Base-by-base conservation (phyloP, 2,329 filamentous ascomycete species). In the Didymella sp. region DNA sequence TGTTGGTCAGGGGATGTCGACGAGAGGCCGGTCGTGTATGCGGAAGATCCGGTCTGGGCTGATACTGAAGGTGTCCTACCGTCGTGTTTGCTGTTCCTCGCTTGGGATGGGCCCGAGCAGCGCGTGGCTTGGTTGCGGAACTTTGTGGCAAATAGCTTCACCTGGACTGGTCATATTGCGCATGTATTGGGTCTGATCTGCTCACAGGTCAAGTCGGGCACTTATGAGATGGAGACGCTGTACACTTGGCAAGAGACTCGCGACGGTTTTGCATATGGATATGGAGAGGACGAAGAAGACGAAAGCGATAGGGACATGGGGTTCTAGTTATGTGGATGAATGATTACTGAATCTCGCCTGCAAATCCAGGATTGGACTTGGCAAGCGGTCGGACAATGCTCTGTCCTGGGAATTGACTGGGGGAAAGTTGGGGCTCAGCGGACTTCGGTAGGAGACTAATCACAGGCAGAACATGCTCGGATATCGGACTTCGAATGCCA, bases 41-140 rank as follows among this genome's bases (percentile, higher is more conserved):
- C 47, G 6, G 47, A 48, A 7, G 35, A 41, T 28, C 54, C 54
- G 5, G 24, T 57, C 12, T 57, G 46, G 56, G 48, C 17, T 1
- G 5, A 27, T 4, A 9, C 35, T 4, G 22, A 48, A 3, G 28
- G 12, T 6, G 7, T 13, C 2, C 28, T n/a, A 9, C n/a, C 40
- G 2, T 28, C 12, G 6, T 55, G 41, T 33, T 11, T 56, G 2
- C n/a, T 55, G 6, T 31, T 46, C 7, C 24, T 59, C 22, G 45
- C 50, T 9, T 59, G 56, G 56, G 45, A 54, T 8, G 51, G 56
- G 5, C 15, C 9, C 12, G 44, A 15, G 9, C 56, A 59, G 28
- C 56, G 56, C 9, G 7, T 12, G 22, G 51, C 42, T 5, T 59
- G 56, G 56, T 9, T 59, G 7, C 31, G 33, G 6, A 55, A 51